Base-by-base conservation (phyloP, 371 early-diverging fungal genomes). In the Apophysomyces elegans region DNA sequence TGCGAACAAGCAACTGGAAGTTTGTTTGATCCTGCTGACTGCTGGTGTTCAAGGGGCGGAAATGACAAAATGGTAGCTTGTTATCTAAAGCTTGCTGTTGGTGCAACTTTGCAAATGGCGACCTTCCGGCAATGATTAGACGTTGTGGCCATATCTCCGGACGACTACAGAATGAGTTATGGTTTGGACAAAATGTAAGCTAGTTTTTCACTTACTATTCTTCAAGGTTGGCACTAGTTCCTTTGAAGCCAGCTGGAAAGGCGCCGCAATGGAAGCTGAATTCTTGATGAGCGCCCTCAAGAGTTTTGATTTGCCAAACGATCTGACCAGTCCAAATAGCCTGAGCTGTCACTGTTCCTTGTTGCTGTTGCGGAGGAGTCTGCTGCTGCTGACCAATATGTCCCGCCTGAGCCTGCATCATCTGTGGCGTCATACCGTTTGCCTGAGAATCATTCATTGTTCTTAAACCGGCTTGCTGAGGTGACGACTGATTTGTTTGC, bases 261-360 rank as follows among this genome's bases (percentile, higher is more conserved):
- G 86, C 72, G 56, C 81, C 72, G 68, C 85, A 73, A 72, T 77
- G 64, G 67, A 79, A 76, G 59, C 79, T 68, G 61, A 79, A 77
- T 39, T 81, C 81, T 76, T 85, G 70, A 58, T 72, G 21, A 7
- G 74, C 44, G 11, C 76, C 80, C 41, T 80, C 74, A 32, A 56
- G 74, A 2, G 62, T 72, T 45, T 78, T 83, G 56, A 83, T 74
- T 63, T 78, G 83, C 86, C 88, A 87, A 1, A 85, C 77, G 61
- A 86, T 79, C 18, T 86, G 83, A 7, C 88, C 88, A 4, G 76
- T 77, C 88, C 88, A 86, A 7, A 86, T 69, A 0, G 86, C 80
- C 9, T 70, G 7, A 75, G 79, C 14, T 66, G 67, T 9, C 74
- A 63, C 4, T 65, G 68, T 50, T 73, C 72, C 14, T 74, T 26